Conservation (phyloP, 2,329 filamentous ascomycete genomes). For the Myrmaecium sp. region DNA sequence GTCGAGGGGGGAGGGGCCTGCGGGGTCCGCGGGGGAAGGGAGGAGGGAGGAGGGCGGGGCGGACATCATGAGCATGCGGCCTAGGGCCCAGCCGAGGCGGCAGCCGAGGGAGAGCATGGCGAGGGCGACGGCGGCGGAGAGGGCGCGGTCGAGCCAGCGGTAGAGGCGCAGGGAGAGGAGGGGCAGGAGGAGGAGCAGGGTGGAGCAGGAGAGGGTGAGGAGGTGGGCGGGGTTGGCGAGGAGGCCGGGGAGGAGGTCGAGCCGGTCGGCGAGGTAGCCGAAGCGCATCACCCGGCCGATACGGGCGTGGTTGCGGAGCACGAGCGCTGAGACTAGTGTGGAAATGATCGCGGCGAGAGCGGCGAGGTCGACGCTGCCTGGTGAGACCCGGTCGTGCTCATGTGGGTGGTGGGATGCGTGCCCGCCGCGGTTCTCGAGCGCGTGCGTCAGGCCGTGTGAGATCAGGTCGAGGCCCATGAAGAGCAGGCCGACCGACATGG, state of each 20-base stretch:
- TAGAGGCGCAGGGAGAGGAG: slow-evolving; percentile 68
- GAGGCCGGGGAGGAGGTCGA: slow-evolving; percentile 59
- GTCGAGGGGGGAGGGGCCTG: slow-evolving; percentile 42
- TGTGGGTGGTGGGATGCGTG: slow-evolving; percentile 47
- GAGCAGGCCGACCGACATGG: slow-evolving; percentile 87
- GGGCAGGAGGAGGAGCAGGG: slow-evolving; percentile 63
- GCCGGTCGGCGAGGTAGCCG: slow-evolving; percentile 61
- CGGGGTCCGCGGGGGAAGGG: slow-evolving; percentile 46
- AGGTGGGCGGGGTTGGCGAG: slow-evolving; percentile 92
- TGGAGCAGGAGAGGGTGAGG: slow-evolving; percentile 74
- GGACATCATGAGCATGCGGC: slow-evolving; percentile 91
- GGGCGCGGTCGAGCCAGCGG: slow-evolving; percentile 63
- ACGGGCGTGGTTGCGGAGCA: slow-evolving; percentile 75
- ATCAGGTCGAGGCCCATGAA: slow-evolving; percentile 95
- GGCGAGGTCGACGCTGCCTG: slow-evolving; percentile 66
- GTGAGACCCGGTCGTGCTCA: slow-evolving; percentile 46
- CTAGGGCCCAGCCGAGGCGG: slow-evolving; percentile 69
- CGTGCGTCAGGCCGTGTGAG: slow-evolving; percentile 82
- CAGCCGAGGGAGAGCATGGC: slow-evolving; percentile 80
- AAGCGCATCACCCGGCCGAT: slow-evolving; percentile 87
- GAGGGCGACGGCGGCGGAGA: slow-evolving; percentile 66
- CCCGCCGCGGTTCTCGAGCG: slow-evolving; percentile 56
- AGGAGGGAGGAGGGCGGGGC: slow-evolving; percentile 48
- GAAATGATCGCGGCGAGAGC: slow-evolving; percentile 66
- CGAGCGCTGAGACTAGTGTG: slow-evolving; percentile 72